phyloP scores from a whole-genome alignment of 805 yeast genomes.

The Cyberlindnera amylophila region DNA sequence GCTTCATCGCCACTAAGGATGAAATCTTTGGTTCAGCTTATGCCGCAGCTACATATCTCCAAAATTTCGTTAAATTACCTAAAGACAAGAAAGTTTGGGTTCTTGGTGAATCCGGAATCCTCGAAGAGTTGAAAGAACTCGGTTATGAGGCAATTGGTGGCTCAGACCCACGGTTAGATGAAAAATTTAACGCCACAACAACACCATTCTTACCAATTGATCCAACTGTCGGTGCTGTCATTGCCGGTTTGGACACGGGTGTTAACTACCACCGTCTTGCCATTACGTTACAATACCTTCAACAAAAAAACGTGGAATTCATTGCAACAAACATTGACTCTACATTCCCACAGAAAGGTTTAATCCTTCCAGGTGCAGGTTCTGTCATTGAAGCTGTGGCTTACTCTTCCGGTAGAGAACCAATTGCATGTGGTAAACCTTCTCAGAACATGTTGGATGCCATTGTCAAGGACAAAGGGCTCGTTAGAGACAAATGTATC shows the following conservation, averaged over 20 bases:
- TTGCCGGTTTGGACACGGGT: slow-evolving; percentile 78
- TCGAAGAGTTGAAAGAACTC: slow-evolving; percentile 66
- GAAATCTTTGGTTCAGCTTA: slow-evolving; percentile 91
- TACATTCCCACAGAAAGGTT: slow-evolving; percentile 87
- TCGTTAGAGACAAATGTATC: slow-evolving; percentile 58
- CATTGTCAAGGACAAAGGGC: slow-evolving; percentile 56
- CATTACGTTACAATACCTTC: slow-evolving; percentile 75
- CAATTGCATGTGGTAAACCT: slow-evolving; percentile 93
- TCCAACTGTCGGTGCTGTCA: slow-evolving; percentile 76
- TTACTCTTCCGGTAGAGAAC: slow-evolving; percentile 72
- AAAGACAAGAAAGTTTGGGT: slow-evolving; percentile 81
- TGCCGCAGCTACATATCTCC: slow-evolving; percentile 84
- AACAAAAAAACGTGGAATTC: slow-evolving; percentile 59
- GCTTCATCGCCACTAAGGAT: slow-evolving; percentile 40
- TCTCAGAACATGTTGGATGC: slow-evolving; percentile 86
- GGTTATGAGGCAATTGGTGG: slow-evolving; percentile 87
- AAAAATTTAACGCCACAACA: slow-evolving; percentile 52
- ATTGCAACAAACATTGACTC: slow-evolving; percentile 94
- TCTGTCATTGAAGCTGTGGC: slow-evolving; percentile 77
- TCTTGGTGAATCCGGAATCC: slow-evolving; percentile 84
- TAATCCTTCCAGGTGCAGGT: slow-evolving; percentile 92
- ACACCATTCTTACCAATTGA: slow-evolving; percentile 58
- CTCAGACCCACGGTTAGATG: slow-evolving; percentile 57
- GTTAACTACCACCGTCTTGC: slow-evolving; percentile 82
- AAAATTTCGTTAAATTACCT: slow-evolving; percentile 69